These are phyloP conservation scores for Penicillium arizonense DNA, from an alignment of 495 filamentous ascomycete species.

Conservation along the genomic window DNA sequence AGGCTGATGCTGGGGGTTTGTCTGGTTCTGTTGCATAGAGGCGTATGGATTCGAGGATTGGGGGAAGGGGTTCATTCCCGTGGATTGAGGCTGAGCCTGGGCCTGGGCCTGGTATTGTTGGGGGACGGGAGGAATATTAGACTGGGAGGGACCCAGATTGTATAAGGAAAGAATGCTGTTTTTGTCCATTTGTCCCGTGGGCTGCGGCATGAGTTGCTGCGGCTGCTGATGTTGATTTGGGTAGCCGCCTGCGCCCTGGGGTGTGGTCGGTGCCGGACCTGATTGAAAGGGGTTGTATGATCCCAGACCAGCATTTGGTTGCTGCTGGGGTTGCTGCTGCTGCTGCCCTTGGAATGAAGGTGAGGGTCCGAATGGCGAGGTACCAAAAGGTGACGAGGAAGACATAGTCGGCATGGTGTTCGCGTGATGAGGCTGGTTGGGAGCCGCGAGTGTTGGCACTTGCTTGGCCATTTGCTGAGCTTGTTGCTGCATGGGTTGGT, in stretches of 20 bases:
- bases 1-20: conserved; percentile 16
- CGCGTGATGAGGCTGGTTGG: conserved; percentile 34
- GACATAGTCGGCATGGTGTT: conserved; percentile 43
- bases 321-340: conserved; percentile 29
- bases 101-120: conserved; percentile 27
- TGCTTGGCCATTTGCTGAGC: conserved; percentile 22
- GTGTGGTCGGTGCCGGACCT: conserved; percentile 28
- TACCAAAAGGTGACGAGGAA: conserved; percentile 31
- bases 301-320: conserved; percentile 22
- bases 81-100: conserved; percentile 11
- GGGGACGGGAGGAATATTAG: conserved; percentile 32
- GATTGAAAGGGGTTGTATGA: conserved; percentile 40
- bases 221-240: conserved; percentile 30
- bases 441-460: conserved; percentile 32
- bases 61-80: conserved; percentile 20
- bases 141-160: conserved; percentile 69
- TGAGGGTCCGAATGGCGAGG: conserved; percentile 36
- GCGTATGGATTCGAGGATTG: conserved; percentile 20
- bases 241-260: conserved; percentile 23
- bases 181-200: conserved; percentile 63
- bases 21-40: conserved; percentile 26
- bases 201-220: conserved; percentile 43
- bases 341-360: conserved; percentile 37
- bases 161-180: conserved; percentile 86
- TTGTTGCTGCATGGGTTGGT: conserved; percentile 23